Evolutionary conservation across 2,329 filamentous ascomycete genomes (phyloP).

Genomic region (Dothidotthia symphoricarpi): DNA sequence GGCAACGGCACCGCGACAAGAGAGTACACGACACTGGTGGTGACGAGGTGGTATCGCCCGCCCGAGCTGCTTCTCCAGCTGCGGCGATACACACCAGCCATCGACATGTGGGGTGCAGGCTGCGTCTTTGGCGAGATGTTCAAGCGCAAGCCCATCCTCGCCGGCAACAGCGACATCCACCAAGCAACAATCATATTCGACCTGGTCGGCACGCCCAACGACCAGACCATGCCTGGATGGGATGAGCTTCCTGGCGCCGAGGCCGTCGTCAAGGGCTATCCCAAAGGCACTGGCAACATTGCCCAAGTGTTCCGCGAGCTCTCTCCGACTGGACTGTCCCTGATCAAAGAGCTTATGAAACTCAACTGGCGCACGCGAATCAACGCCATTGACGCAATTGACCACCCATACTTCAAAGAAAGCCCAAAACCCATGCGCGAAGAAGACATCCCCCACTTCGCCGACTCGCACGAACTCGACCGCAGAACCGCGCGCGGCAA

Average conservation of each 20-base stretch:
- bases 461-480: constrained; percentile 96
- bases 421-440: constrained; percentile 75
- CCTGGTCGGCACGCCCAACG: constrained; percentile 83
- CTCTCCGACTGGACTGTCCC: constrained; percentile 69
- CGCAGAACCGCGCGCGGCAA: constrained; percentile 85
- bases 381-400: constrained; percentile 89
- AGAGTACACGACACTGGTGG: constrained; percentile 95
- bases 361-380: constrained; percentile 86
- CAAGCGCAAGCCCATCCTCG: constrained; percentile 84
- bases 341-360: constrained; percentile 78
- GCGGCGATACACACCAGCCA: constrained; percentile 90
- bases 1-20: constrained; percentile 81
- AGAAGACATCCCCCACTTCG: constrained; percentile 84
- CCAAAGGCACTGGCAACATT: constrained; percentile 63
- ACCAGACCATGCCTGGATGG: constrained; percentile 93
- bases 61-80: constrained; percentile 88
- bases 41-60: constrained; percentile 95
- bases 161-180: constrained; percentile 82
- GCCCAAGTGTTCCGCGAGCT: constrained; percentile 72
- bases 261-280: constrained; percentile 65
- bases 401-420: constrained; percentile 87
- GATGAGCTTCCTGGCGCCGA: constrained; percentile 78
- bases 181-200: constrained; percentile 94
- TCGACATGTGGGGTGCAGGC: constrained; percentile 98
- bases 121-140: constrained; percentile 99